A percentile compares a stretch with the other conserved stretches of the same genome.
Evolutionary conservation across 139 green algal genomes (phyloP).

Genomic region (Penium margaritaceum): DNA sequence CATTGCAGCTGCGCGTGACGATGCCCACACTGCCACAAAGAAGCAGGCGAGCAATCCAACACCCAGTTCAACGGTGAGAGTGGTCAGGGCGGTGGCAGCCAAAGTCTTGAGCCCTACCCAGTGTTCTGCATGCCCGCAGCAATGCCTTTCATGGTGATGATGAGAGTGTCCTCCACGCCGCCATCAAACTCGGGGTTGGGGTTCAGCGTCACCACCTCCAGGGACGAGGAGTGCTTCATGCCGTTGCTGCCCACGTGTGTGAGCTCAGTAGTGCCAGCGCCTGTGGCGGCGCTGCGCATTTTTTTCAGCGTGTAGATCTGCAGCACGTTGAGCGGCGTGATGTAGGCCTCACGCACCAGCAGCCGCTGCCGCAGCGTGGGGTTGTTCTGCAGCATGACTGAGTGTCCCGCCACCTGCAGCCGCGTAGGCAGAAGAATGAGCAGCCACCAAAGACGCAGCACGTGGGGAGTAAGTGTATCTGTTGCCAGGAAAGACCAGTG

Average conservation of each 20-base stretch:
- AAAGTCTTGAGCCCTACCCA: constrained; percentile 60
- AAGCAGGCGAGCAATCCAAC: too few species aligned
- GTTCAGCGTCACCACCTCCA: constrained; percentile 46
- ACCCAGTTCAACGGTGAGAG: too few species aligned
- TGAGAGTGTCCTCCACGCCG: constrained; percentile 56
- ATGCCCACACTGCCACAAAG: too few species aligned
- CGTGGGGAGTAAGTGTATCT: too few species aligned
- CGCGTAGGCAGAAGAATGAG: too few species aligned
- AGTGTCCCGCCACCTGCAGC: constrained; percentile 15
- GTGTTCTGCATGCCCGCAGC: constrained; percentile 97
- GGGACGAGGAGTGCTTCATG: constrained; percentile 9
- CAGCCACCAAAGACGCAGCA: too few species aligned
- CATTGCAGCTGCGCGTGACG: too few species aligned
- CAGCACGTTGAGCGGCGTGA: constrained; percentile 53
- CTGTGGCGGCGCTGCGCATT: constrained; percentile 9
- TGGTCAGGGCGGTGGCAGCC: too few species aligned
- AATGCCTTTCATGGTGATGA: constrained; percentile 94
- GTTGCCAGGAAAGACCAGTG: too few species aligned
- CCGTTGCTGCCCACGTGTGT: not conserved
- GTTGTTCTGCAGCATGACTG: constrained; percentile 14
- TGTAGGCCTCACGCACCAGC: constrained; percentile 48
- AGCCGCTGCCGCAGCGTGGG: constrained; percentile 35
- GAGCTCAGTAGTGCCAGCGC: not conserved
- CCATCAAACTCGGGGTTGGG: constrained; percentile 28
- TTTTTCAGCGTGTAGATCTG: constrained; percentile 50